Conservation (phyloP, 768 basidiomycete genomes). For the Lentinula sp. region DNA sequence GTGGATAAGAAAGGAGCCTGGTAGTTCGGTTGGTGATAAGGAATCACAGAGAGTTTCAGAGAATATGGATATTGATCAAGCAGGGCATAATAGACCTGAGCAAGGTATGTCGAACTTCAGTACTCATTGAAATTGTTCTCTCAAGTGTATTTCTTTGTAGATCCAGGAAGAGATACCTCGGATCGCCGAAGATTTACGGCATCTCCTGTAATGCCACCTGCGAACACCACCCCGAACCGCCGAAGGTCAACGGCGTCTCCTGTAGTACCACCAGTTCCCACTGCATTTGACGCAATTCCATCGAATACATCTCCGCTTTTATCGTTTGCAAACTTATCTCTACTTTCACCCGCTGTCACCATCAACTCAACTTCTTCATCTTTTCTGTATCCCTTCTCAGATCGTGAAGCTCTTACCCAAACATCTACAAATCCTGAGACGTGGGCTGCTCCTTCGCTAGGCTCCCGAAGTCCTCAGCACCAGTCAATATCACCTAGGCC, state of each 20-base stretch:
- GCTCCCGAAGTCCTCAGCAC: not conserved
- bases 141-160: not conserved
- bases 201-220: not conserved
- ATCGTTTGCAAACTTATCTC: not conserved
- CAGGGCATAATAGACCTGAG: not conserved
- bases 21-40: not conserved
- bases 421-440: not conserved
- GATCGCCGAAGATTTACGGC: not conserved
- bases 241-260: not conserved
- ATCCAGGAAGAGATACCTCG: not conserved
- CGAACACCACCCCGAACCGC: not conserved
- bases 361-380: not conserved
- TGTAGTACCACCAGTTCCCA: not conserved
- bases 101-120: not conserved
- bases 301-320: not conserved
- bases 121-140: not conserved
- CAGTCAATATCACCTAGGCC: not conserved
- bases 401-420: not conserved
- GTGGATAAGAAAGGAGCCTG: not conserved
- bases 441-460: not conserved
- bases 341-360: not conserved
- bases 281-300: not conserved
- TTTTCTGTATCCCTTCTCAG: not conserved
- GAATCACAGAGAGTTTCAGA: not conserved
- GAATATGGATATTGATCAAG: not conserved